Base-by-base conservation (phyloP, 345 rosid genomes). In the Noccaea caerulescens region DNA sequence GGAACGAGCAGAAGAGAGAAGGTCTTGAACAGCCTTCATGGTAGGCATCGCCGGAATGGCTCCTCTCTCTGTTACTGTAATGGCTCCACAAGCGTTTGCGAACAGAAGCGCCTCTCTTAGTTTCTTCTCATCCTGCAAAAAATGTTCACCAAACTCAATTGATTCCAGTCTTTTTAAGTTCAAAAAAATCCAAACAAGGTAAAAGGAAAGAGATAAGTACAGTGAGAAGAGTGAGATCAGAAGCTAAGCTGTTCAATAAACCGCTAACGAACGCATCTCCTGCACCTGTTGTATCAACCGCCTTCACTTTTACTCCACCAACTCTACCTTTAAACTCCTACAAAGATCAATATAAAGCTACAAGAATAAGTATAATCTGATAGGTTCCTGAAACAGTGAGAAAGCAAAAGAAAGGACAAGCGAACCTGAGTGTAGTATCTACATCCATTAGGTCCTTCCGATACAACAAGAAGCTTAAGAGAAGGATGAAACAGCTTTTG, bases 31-130 rank as follows among this genome's bases (percentile, higher is more conserved):
- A 8, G 89, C 88, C 60, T 82, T 63, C 80, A 76, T 88, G 16
- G 94, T 82, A 12, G 99, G 99, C 56, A 95, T 76, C 0, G 96
- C 89, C 9, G 99, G 99, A 77, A 95, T 95, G 0, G 99, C 99
- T 50, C 99, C 99, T 77, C 94, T 85, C 81, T 84, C 87, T 36
- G 87, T 95, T 36, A 90, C 99, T 0, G 98, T 86, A 55, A 83
- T 77, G 12, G 97, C 97, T 6, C 96, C 99, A 41, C 98, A 92
- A 34, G 83, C 97, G 58, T 95, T 95, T 10, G 94, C 97, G 9
- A 92, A 95, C 0, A 68, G 55, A 53, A 95, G 89, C 10, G 94
- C 94, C 58, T 88, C 85, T 65, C 91, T 81, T 69, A 95, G 76
- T 72, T 76, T 84, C 74, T 80, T 76, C 84, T 95, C 98, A 18